Evolutionary conservation across 106 monocot species (phyloP), one percentile per base, ranked within the genome.

Genomic region (Iris macrosiphon): DNA sequence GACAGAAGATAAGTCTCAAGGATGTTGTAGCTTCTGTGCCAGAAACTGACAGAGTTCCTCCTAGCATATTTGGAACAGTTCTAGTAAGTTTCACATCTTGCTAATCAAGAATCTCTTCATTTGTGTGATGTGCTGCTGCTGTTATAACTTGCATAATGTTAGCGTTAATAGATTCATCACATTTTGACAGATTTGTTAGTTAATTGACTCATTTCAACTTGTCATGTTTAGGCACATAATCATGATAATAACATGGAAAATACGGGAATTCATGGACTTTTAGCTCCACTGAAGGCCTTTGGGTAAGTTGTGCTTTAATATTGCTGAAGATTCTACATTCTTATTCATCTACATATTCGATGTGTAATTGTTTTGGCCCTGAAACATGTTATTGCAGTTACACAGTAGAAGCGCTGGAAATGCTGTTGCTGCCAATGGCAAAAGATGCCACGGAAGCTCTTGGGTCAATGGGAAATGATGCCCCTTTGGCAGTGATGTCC

Each of bases 401-500:
- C 65, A 98, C 98, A 61, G 83, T 91, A 26, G 98, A 98, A 81
- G 87, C 83, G 9, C 58, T 98, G 72, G 98, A 98, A 48, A 98
- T 91, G 98, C 49, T 98, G 70, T 63, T 98, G 49, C 56, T 98
- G 14, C 98, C 98, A 0, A 98, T 98, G 98, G 98, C 75, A 45
- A 98, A 91, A 70, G 98, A 98, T 62, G 86, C 72, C 27, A 67
- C 72, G 21, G 98, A 98, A 71, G 83, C 98, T 62, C 83, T 98
- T 59, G 98, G 98, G 3, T 98, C 98, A 31, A 98, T 98, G 98
- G 98, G 98, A 53, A 98, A 98, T 78, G 98, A 98, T 69, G 63
- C 98, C 56, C 98, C 98, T 15, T 64, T 98, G 55, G 98, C 98
- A 64, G 78, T 98, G 31, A 98, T 98, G 98, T 91, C 98, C 39